phyloP scores from a whole-genome alignment of 139 green algal species.

The Closterium sp. region DNA sequence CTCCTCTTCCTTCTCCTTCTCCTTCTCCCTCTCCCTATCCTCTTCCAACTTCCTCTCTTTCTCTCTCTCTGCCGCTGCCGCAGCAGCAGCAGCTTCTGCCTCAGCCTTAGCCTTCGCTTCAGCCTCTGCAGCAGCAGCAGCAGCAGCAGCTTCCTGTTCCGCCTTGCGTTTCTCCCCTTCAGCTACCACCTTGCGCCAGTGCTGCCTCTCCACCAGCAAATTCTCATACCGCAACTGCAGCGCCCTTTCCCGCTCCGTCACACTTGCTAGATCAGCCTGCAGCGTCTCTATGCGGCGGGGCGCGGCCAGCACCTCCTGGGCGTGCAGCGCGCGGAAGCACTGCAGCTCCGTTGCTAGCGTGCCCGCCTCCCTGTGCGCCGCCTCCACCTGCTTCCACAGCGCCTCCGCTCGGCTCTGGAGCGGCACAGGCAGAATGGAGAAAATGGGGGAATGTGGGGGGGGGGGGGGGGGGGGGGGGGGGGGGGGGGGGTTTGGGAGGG shows the following conservation, averaged over 20 bases:
- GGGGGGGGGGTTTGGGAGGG: background rate
- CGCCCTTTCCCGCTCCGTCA: constrained; percentile 29
- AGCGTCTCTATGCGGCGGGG: constrained; percentile 28
- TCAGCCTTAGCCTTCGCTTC: constrained; percentile 9
- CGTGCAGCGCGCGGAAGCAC: constrained; percentile 32
- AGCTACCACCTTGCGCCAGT: constrained; percentile 14
- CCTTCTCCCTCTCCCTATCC: no score
- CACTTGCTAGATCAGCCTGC: constrained; percentile 12
- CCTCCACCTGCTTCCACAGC: constrained; percentile 34
- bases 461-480: background rate
- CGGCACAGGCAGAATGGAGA: background rate
- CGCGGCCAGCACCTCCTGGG: constrained; percentile 32
- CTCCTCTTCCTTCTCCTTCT: no score
- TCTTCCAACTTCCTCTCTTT: no score
- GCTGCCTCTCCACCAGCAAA: constrained; percentile 38
- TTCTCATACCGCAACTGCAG: constrained; percentile 51
- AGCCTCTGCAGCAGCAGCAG: background rate
- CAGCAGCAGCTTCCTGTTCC: background rate
- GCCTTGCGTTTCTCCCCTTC: constrained; percentile 1
- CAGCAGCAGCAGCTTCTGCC: background rate
- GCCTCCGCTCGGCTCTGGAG: constrained; percentile 5
- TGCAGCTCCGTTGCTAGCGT: constrained; percentile 38
- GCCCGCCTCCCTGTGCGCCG: constrained; percentile 26
- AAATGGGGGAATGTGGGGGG: background rate
- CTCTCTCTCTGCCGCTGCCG: background rate